Conservation (phyloP, 1,139 yeast species). For the Kodamaea ohmeri region DNA sequence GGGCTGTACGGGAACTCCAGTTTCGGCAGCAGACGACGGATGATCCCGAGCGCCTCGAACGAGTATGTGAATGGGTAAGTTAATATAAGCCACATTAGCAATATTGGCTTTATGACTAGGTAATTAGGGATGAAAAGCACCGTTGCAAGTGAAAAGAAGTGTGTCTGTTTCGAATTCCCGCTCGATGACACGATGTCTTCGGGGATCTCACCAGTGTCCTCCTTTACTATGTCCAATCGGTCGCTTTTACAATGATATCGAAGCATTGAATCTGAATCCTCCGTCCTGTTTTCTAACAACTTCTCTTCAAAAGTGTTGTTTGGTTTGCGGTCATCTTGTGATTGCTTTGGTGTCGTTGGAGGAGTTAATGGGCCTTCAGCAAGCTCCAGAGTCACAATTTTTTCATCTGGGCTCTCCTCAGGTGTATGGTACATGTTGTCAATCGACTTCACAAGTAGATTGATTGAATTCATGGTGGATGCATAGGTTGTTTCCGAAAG, state of each 20-base stretch:
- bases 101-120: slow-evolving; percentile 44
- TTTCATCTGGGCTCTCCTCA: background rate
- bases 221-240: background rate
- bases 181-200: background rate
- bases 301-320: background rate
- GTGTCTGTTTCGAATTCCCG: background rate
- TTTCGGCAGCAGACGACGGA: slow-evolving; percentile 8
- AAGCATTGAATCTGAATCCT: too few species aligned
- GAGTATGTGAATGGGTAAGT: slow-evolving; percentile 50
- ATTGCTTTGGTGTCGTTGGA: slow-evolving; percentile 6
- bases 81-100: slow-evolving; percentile 40
- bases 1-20: slow-evolving; percentile 9
- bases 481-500: slow-evolving; percentile 5
- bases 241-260: background rate
- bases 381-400: background rate
- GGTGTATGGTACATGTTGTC: slow-evolving; percentile 27
- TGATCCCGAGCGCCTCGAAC: slow-evolving; percentile 20
- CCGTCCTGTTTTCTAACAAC: background rate
- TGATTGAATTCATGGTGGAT: slow-evolving; percentile 36
- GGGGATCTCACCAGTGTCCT: too few species aligned
- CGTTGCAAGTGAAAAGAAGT: slow-evolving; percentile 3
- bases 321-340: slow-evolving; percentile 4
- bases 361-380: slow-evolving; percentile 2
- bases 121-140: slow-evolving; percentile 42
- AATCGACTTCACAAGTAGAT: slow-evolving; percentile 36